Evolutionary conservation across 2,329 filamentous ascomycete species (phyloP).

Genomic region (Knufia fluminis): DNA sequence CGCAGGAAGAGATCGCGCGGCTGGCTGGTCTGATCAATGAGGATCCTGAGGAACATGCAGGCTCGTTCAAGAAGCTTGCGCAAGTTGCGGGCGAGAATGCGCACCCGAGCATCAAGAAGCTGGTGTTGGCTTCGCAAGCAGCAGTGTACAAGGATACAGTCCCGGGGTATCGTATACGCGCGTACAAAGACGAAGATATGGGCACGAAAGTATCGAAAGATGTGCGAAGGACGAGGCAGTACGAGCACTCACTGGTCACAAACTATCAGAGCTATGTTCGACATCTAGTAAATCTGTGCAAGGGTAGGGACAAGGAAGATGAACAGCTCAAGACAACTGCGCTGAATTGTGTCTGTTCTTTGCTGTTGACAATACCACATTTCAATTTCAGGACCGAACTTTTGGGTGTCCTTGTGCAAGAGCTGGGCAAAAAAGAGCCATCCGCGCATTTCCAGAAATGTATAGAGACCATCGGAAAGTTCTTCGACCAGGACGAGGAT

Average conservation of each 20-base stretch:
- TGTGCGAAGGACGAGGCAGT: slow-evolving; percentile 68
- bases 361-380: slow-evolving; percentile 76
- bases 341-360: slow-evolving; percentile 72
- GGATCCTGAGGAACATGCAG: slow-evolving; percentile 81
- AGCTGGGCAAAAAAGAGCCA: slow-evolving; percentile 62
- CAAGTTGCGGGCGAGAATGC: slow-evolving; percentile 55
- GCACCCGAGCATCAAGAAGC: slow-evolving; percentile 66
- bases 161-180: slow-evolving; percentile 88
- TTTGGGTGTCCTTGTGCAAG: slow-evolving; percentile 75
- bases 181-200: slow-evolving; percentile 63
- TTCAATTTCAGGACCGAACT: slow-evolving; percentile 94
- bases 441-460: slow-evolving; percentile 72
- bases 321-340: slow-evolving; percentile 58
- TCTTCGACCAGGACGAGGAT: slow-evolving; percentile 83
- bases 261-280: slow-evolving; percentile 81
- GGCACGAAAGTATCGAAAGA: slow-evolving; percentile 84
- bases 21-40: slow-evolving; percentile 76
- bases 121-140: slow-evolving; percentile 77
- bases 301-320: slow-evolving; percentile 39
- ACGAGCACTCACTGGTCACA: slow-evolving; percentile 76
- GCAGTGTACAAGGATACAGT: slow-evolving; percentile 93
- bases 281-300: slow-evolving; percentile 60
- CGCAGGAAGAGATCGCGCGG: slow-evolving; percentile 85
- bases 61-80: slow-evolving; percentile 66
- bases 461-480: slow-evolving; percentile 63